phyloP scores from a whole-genome alignment of 2,329 filamentous ascomycete genomes.

The Didymella keratinophila region DNA sequence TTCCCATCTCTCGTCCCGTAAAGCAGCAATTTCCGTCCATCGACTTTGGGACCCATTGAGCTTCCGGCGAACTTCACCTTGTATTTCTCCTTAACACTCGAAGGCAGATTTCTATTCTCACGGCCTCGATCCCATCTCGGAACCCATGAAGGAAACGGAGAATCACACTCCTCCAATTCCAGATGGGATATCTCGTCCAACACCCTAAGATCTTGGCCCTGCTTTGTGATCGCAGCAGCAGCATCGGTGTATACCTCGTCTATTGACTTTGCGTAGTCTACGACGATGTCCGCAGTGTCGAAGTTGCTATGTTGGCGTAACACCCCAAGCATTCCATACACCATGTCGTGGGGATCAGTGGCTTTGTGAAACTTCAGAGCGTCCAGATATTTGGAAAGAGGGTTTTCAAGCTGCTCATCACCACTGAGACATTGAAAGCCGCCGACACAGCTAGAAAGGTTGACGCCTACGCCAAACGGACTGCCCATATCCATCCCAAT shows the following conservation, averaged over 20 bases:
- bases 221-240: background rate
- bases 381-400: background rate
- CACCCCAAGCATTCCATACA: slow-evolving; percentile 1
- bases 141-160: background rate
- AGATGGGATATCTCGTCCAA: background rate
- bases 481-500: too few relatives aligned
- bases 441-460: too few relatives aligned
- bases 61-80: too few relatives aligned
- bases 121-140: background rate
- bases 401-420: background rate
- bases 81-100: too few relatives aligned
- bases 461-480: too few relatives aligned
- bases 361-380: background rate
- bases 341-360: background rate
- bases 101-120: too few relatives aligned
- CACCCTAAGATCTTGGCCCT: background rate
- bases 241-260: background rate
- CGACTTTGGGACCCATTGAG: too few relatives aligned
- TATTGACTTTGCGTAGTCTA: slow-evolving; percentile 2
- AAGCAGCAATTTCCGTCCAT: too few relatives aligned
- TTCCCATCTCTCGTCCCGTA: too few relatives aligned
- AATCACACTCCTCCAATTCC: background rate
- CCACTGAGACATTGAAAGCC: too few relatives aligned
- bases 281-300: background rate
- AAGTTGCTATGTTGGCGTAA: background rate